phyloP scores from a whole-genome alignment of 169 alveolate species.

The Miamiensis avidus region DNA sequence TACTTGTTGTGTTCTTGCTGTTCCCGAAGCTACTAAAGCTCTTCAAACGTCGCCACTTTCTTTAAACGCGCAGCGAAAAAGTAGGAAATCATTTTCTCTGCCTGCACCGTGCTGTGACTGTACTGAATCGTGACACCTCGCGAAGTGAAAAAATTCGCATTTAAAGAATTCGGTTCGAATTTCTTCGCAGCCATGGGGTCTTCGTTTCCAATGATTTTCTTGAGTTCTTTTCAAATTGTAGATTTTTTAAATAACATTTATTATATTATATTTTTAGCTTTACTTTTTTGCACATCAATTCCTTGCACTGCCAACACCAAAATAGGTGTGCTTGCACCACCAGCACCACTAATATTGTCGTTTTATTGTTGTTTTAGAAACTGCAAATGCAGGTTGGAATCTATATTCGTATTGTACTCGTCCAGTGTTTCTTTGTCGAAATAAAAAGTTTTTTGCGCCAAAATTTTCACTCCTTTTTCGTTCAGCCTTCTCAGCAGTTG shows the following conservation, averaged over 20 bases:
- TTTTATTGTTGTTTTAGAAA: too few species aligned
- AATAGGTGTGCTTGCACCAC: neutral
- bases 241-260: neutral
- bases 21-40: neutral
- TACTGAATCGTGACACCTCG: too few species aligned
- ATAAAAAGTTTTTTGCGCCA: slow-evolving; percentile 2
- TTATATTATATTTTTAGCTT: neutral
- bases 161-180: slow-evolving; percentile 3
- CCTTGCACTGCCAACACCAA: neutral
- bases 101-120: neutral
- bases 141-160: neutral
- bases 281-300: neutral
- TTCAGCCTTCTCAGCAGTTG: neutral
- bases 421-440: neutral
- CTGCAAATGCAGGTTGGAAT: neutral
- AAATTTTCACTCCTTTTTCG: slow-evolving; percentile 7
- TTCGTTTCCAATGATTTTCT: slow-evolving; percentile 8
- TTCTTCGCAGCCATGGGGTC: slow-evolving; percentile 5
- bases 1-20: neutral
- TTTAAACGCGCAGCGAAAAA: neutral
- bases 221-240: neutral
- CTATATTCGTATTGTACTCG: slow-evolving; percentile 12
- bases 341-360: neutral
- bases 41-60: neutral
- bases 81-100: neutral